A percentile compares a stretch with the other conserved stretches of the same genome.
These are phyloP conservation scores for Melanopsichium pennsylvanicum DNA, from an alignment of 1,284 basidiomycete species.

Conservation along the genomic window DNA sequence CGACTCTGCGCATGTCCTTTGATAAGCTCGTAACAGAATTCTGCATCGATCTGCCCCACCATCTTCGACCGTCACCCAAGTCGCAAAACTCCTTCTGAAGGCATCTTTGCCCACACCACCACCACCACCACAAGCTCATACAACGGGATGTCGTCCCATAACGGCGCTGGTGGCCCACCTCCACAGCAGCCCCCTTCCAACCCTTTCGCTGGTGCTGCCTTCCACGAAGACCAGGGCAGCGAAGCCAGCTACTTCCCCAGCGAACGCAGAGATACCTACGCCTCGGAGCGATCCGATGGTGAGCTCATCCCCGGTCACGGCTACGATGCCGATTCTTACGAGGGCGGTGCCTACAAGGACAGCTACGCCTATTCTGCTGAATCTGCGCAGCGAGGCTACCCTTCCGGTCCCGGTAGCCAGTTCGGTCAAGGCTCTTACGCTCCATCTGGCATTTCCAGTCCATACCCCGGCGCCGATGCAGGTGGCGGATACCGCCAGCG, in stretches of 20 bases:
- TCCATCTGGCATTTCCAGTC: slow-evolving; percentile 57
- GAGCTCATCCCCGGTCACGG: slow-evolving; percentile 57
- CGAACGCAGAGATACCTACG: slow-evolving; percentile 58
- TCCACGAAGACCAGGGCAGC: slow-evolving; percentile 52
- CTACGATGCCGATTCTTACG: slow-evolving; percentile 59
- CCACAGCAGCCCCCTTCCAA: slow-evolving; percentile 44
- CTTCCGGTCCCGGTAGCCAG: slow-evolving; percentile 47
- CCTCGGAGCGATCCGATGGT: slow-evolving; percentile 57
- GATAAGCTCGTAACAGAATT: slow-evolving; percentile 12
- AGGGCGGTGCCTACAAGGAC: slow-evolving; percentile 53
- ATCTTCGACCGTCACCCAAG: too few species aligned
- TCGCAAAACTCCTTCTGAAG: too few species aligned
- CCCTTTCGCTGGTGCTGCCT: slow-evolving; percentile 54
- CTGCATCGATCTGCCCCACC: too few species aligned
- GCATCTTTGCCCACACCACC: too few species aligned
- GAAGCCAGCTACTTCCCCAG: slow-evolving; percentile 55
- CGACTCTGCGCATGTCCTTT: slow-evolving; percentile 9
- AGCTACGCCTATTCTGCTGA: slow-evolving; percentile 50
- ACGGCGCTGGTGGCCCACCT: slow-evolving; percentile 43
- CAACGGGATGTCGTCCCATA: slow-evolving; percentile 41
- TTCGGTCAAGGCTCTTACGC: slow-evolving; percentile 50
- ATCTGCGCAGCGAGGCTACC: slow-evolving; percentile 47
- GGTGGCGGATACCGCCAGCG: slow-evolving; percentile 61
- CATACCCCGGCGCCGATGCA: slow-evolving; percentile 42
- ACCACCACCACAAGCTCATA: background rate